A percentile compares a stretch with the other conserved stretches of the same genome.
phyloP scores from a whole-genome alignment of 106 monocot species.

The Allium cepa region DNA sequence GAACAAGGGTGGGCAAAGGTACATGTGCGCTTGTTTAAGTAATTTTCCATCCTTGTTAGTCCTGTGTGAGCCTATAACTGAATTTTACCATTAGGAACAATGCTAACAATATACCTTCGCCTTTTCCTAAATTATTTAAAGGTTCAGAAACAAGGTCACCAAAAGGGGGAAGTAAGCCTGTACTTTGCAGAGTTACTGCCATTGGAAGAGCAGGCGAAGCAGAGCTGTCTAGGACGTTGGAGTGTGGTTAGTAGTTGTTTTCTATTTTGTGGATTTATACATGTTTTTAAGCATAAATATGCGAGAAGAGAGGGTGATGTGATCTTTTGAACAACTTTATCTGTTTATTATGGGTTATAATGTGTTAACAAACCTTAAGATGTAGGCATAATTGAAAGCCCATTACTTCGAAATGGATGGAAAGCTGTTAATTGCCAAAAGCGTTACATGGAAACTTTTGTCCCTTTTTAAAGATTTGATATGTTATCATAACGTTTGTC shows the following conservation, averaged over 20 bases:
- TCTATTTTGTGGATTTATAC: not conserved
- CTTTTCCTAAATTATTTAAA: slow-evolving; percentile 55
- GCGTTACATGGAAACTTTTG: no score
- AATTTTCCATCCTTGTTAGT: not conserved
- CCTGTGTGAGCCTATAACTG: not conserved
- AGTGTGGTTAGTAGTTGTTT: slow-evolving; percentile 7
- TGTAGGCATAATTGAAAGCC: no score
- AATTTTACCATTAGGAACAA: not conserved
- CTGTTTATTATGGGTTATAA: no score
- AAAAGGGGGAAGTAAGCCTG: slow-evolving; percentile 75
- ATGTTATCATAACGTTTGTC: no score
- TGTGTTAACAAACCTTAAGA: no score
- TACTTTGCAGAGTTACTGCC: slow-evolving; percentile 35
- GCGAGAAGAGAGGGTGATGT: not conserved
- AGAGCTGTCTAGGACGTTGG: slow-evolving; percentile 20
- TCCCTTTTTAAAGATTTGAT: no score
- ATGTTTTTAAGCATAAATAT: not conserved
- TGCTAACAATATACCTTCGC: not conserved
- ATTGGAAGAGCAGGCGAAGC: slow-evolving; percentile 22
- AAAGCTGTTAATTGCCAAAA: no score
- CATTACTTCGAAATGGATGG: no score
- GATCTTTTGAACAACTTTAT: not conserved
- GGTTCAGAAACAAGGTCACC: slow-evolving; percentile 57
- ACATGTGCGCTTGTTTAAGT: not conserved
- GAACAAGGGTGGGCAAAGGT: slow-evolving; percentile 95